These are phyloP conservation scores for Aspergillus clavatus DNA, from an alignment of 2,329 filamentous ascomycete species.

Conservation along the genomic window DNA sequence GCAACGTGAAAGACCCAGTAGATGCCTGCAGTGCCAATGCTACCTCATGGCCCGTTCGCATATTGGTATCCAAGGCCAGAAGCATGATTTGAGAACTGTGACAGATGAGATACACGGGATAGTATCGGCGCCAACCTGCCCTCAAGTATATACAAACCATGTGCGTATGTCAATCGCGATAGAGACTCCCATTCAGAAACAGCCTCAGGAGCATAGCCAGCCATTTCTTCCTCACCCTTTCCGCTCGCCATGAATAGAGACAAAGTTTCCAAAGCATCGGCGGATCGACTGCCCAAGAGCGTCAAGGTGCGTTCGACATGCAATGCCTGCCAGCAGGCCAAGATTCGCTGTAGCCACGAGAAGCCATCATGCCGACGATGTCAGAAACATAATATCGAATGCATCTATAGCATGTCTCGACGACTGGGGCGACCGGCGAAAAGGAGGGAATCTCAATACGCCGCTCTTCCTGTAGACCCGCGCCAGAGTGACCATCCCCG, in stretches of 20 bases:
- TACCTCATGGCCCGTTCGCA: constrained; percentile 8
- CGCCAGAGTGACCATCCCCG: neutral
- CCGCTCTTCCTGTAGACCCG: neutral
- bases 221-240: neutral
- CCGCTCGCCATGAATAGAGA: constrained; percentile 7
- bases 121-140: neutral
- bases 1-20: constrained; percentile 9
- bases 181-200: no score
- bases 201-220: neutral
- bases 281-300: constrained; percentile 24
- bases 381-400: constrained; percentile 31
- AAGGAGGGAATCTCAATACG: constrained; percentile 18
- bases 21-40: constrained; percentile 5
- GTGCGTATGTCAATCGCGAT: neutral
- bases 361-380: constrained; percentile 33
- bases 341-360: constrained; percentile 36
- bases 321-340: constrained; percentile 37
- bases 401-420: constrained; percentile 34
- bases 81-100: neutral
- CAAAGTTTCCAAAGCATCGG: constrained; percentile 3
- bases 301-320: constrained; percentile 36
- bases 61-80: neutral
- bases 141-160: neutral
- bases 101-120: neutral
- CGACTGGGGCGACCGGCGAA: constrained; percentile 33